phyloP scores from a whole-genome alignment of 768 basidiomycete species.

The Pleurotus citrinopileatus region DNA sequence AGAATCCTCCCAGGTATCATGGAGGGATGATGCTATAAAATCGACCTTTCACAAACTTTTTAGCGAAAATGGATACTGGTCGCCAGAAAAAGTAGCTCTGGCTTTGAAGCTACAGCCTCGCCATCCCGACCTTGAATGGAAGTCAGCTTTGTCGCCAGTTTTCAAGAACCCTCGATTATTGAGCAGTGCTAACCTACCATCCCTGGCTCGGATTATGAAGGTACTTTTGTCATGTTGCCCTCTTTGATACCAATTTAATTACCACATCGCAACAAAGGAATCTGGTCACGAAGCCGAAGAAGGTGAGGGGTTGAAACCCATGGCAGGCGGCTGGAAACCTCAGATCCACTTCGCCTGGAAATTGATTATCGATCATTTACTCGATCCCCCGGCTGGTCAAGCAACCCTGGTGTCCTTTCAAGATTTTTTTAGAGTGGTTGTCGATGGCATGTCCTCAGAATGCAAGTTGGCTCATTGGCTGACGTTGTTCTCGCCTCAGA shows the following conservation, averaged over 20 bases:
- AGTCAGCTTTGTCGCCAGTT: slow-evolving; percentile 55
- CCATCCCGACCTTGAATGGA: slow-evolving; percentile 67
- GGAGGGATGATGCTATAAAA: slow-evolving; percentile 67
- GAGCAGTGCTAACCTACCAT: slow-evolving; percentile 64
- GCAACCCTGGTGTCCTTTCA: slow-evolving; percentile 64
- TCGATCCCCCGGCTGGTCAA: slow-evolving; percentile 39
- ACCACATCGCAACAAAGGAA: slow-evolving; percentile 39
- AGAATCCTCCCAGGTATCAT: slow-evolving; percentile 54
- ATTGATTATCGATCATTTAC: slow-evolving; percentile 71
- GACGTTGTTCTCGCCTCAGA: slow-evolving; percentile 42
- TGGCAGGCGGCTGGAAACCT: slow-evolving; percentile 75
- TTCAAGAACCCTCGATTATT: slow-evolving; percentile 79
- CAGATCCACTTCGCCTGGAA: slow-evolving; percentile 93
- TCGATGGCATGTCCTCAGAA: slow-evolving; percentile 69
- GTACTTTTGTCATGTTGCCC: slow-evolving; percentile 33
- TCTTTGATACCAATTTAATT: slow-evolving; percentile 14
- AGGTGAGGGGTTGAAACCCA: slow-evolving; percentile 44
- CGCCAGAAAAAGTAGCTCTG: slow-evolving; percentile 85
- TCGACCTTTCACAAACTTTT: slow-evolving; percentile 51
- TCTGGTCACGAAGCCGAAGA: slow-evolving; percentile 49
- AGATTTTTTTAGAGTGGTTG: slow-evolving; percentile 88
- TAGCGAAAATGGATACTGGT: slow-evolving; percentile 61
- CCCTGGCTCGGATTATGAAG: slow-evolving; percentile 77
- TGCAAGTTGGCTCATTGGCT: not conserved
- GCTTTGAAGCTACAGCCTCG: slow-evolving; percentile 65